Evolutionary conservation across 148 eudicot genomes (phyloP).

Genomic region (Vaccinium corymbosum): DNA sequence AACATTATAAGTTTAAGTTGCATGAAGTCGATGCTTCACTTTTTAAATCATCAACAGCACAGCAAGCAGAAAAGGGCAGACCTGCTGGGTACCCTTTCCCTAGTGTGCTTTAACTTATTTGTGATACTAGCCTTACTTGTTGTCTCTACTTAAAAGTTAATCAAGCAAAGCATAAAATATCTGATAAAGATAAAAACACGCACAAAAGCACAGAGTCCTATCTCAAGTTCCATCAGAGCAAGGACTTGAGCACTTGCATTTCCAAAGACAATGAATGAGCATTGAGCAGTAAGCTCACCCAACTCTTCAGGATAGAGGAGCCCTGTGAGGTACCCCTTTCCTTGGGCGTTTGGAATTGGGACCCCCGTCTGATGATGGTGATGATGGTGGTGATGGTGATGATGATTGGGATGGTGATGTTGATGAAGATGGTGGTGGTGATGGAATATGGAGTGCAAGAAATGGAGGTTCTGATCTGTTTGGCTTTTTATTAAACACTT

Average conservation of each 20-base stretch:
- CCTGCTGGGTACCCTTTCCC: background rate
- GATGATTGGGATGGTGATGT: no score
- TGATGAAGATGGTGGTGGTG: no score
- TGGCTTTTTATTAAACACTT: conserved; percentile 28
- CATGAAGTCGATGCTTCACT: background rate
- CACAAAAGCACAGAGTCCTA: conserved; percentile 2
- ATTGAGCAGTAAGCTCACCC: background rate
- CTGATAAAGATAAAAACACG: background rate
- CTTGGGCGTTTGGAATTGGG: conserved; percentile 27
- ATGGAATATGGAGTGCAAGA: conserved; percentile 17
- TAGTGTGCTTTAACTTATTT: background rate
- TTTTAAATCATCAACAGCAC: background rate
- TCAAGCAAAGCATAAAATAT: background rate
- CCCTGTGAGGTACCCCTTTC: conserved; percentile 46
- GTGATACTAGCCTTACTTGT: background rate
- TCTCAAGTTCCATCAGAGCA: background rate
- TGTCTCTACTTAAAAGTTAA: background rate
- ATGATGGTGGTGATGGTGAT: background rate
- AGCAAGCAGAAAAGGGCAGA: background rate
- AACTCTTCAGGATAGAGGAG: conserved; percentile 28
- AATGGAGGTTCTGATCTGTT: conserved; percentile 26
- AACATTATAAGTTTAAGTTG: background rate
- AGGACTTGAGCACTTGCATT: background rate
- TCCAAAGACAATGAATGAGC: conserved; percentile 8
- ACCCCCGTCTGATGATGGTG: conserved; percentile 9